Base-by-base conservation (phyloP, 495 filamentous ascomycete species). In the Cenococcum geophilum region DNA sequence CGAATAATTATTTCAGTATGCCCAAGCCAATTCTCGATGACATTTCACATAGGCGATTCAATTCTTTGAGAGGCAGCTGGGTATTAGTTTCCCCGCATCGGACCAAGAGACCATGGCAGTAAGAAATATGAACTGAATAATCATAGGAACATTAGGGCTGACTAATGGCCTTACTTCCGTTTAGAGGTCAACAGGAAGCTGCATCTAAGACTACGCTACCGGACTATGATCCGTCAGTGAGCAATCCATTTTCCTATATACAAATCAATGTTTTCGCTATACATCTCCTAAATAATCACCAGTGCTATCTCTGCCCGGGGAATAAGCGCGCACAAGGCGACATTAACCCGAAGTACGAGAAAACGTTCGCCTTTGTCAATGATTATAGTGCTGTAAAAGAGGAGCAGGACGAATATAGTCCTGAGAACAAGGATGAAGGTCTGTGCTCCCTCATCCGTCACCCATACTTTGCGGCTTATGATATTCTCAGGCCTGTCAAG, bases 31-130 rank as follows among this genome's bases (percentile, higher is more conserved):
- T 99, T 49, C 88, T 99, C 21, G 83, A 99, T 78, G 92, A 97
- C 71, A 97, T 99, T 69, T 97, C 93, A 34, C 93, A 99, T 72
- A 80, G 95, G 64, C 86, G 93, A 65, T 97, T 86, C 74, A 99
- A 99, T 72, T 91, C 91, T 32, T 76, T 99, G 50, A 85, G 87
- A 43, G 91, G 89, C 27, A 91, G 87, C 35, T 93, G 90, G 85
- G 78, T 99, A 56, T 79, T 99, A 14, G 93, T 97, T 16, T 97
- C 93, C 9, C 93, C 93, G 43, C 93, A 99, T 73, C 79, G 93
- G 56, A 96, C 90, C 60, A 96, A 97, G 81, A 82, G 93, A 59
- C 93, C 93, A 67, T 99, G 93, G 93, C 93, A 97, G 93, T 97
- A 77, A 83, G 91, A 82, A 48, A 57, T 12, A n/a, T 51, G 48